Evolutionary conservation across 2,329 filamentous ascomycete species (phyloP).

Genomic region (Microcyclosporella mali): DNA sequence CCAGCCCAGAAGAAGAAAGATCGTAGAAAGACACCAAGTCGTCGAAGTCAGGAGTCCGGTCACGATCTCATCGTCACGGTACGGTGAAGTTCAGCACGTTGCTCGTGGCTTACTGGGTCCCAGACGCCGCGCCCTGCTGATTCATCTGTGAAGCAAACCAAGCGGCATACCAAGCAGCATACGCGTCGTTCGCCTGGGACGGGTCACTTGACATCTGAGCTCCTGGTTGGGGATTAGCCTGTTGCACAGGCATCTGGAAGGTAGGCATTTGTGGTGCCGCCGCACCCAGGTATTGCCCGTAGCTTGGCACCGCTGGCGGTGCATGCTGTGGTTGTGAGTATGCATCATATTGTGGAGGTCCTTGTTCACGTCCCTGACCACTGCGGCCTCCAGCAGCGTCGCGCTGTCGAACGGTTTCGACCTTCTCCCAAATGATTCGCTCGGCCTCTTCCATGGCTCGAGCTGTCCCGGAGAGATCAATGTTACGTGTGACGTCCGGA

Average conservation of each 20-base stretch:
- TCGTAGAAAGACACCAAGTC: constrained; percentile 2
- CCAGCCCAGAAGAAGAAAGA: constrained; percentile 8
- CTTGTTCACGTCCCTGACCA: constrained; percentile 26
- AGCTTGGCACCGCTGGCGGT: constrained; percentile 23
- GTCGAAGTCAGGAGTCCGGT: constrained; percentile 7
- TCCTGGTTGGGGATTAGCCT: constrained; percentile 14
- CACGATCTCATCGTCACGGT: constrained; percentile 20
- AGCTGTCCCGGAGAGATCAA: constrained; percentile 71
- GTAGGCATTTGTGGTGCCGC: constrained; percentile 26
- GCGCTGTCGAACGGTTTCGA: constrained; percentile 68
- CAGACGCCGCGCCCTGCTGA: constrained; percentile 25
- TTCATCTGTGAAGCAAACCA: constrained; percentile 17
- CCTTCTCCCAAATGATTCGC: constrained; percentile 81
- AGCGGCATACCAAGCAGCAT: constrained; percentile 18
- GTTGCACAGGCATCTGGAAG: constrained; percentile 29
- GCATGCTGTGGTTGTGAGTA: constrained; percentile 46
- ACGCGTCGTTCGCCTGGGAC: constrained; percentile 11
- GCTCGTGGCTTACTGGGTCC: constrained; percentile 25
- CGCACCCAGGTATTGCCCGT: constrained; percentile 26
- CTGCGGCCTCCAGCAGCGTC: constrained; percentile 31
- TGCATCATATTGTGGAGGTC: constrained; percentile 35
- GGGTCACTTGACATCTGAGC: constrained; percentile 13
- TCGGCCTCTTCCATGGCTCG: constrained; percentile 77
- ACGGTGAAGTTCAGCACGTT: constrained; percentile 19
- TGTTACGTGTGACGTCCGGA: constrained; percentile 76